Percentiles rank a stretch among this genome's conserved stretches.
These are phyloP conservation scores for Mariannaea elegans DNA, from an alignment of 2,329 filamentous ascomycete genomes.

Conservation along the genomic window DNA sequence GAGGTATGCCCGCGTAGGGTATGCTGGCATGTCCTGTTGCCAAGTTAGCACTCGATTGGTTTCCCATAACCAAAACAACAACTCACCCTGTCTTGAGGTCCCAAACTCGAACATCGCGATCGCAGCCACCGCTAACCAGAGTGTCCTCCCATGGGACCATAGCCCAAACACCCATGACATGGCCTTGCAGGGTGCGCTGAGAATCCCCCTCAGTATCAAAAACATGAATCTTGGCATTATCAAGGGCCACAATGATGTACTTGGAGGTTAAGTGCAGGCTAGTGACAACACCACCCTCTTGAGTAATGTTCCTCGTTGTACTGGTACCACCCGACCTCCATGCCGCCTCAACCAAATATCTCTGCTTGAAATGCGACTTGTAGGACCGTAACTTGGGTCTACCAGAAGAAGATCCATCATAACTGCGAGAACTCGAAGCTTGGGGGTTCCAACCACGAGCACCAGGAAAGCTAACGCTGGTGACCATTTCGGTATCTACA, in stretches of 20 bases:
- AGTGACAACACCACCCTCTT: constrained; percentile 96
- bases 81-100: constrained; percentile 89
- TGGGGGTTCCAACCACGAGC: constrained; percentile 49
- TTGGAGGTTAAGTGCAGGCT: constrained; percentile 93
- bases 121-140: constrained; percentile 94
- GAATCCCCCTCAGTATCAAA: constrained; percentile 92
- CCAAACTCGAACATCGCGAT: constrained; percentile 97
- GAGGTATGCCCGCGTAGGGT: constrained; percentile 94
- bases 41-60: constrained; percentile 28
- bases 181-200: constrained; percentile 88
- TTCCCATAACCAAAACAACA: background rate
- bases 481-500: constrained; percentile 47
- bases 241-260: constrained; percentile 96
- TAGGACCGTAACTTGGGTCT: constrained; percentile 79
- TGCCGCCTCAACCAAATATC: constrained; percentile 95
- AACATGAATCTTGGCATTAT: constrained; percentile 98
- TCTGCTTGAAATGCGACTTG: constrained; percentile 96
- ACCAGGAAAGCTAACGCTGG: constrained; percentile 56
- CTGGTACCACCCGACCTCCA: constrained; percentile 93
- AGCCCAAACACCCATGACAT: constrained; percentile 99
- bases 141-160: constrained; percentile 99
- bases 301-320: constrained; percentile 87
- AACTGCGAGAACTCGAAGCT: constrained; percentile 58
- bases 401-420: constrained; percentile 57
- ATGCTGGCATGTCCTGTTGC: constrained; percentile 73